phyloP scores from a whole-genome alignment of 257 asterid species.

The Rauvolfia tetraphylla region DNA sequence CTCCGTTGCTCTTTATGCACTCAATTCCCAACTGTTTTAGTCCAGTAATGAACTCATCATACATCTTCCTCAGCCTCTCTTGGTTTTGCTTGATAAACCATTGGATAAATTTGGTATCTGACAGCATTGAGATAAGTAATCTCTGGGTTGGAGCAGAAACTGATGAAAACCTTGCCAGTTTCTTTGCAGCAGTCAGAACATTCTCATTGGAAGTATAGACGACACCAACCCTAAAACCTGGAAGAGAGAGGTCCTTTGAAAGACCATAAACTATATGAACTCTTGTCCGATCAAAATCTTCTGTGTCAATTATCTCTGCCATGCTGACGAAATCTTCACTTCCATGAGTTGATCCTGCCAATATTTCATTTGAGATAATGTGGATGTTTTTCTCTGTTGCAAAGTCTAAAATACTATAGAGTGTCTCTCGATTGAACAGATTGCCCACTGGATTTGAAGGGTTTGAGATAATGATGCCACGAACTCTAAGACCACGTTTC shows the following conservation, averaged over 20 bases:
- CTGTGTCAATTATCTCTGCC: slow-evolving; percentile 46
- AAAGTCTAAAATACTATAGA: slow-evolving; percentile 49
- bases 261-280: slow-evolving; percentile 53
- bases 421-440: slow-evolving; percentile 40
- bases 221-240: slow-evolving; percentile 41
- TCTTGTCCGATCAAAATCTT: slow-evolving; percentile 40
- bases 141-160: slow-evolving; percentile 48
- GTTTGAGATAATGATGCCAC: slow-evolving; percentile 57
- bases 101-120: slow-evolving; percentile 40
- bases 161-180: slow-evolving; percentile 54
- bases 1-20: slow-evolving; percentile 42
- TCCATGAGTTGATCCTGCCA: slow-evolving; percentile 44
- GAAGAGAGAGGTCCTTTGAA: slow-evolving; percentile 50
- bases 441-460: slow-evolving; percentile 66
- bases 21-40: slow-evolving; percentile 45
- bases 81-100: slow-evolving; percentile 26
- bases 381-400: slow-evolving; percentile 62
- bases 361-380: slow-evolving; percentile 50
- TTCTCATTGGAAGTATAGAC: slow-evolving; percentile 40
- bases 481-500: slow-evolving; percentile 59
- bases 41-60: slow-evolving; percentile 36
- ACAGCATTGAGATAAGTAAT: slow-evolving; percentile 44
- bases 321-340: slow-evolving; percentile 49
- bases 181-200: slow-evolving; percentile 42
- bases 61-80: slow-evolving; percentile 44